Base-by-base conservation (phyloP, 176 grass and related monocot genomes). In the Juncus effusus region DNA sequence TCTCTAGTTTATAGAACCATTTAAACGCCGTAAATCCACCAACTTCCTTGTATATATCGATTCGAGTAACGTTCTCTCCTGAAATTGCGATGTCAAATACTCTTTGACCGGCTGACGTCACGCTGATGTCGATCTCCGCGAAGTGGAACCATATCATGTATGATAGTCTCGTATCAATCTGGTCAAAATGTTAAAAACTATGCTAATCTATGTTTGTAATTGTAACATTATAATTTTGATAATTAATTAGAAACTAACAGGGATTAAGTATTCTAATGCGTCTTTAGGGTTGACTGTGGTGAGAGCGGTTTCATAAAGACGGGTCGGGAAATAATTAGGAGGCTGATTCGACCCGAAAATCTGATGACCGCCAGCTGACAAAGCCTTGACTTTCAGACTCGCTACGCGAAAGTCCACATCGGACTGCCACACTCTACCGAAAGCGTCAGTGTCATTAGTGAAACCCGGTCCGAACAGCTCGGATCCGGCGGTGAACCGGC, bases 61-160 rank as follows among this genome's bases (percentile, higher is more conserved):
- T 99, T 77, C 83, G 64, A 0, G 85, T 87, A 1, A 87, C 78
- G 2, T 93, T 99, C 37, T 73, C 74, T 42, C 78, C 85, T 1
- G 67, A 80, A 7, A 94, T 73, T 66, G 84, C 74, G 3, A 99
- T 74, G 42, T 99, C 95, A 69, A 99, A 99, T 74, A 93, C 85
- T 74, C 95, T 84, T 73, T 93, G 75, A 1, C 89, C 89, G 0
- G 89, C 35, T 0, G 54, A 39, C 3, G 60, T 74, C 57, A 99
- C 74, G 10, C 73, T 90, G 0, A 79, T 72, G 41, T 99, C 95
- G 14, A 99, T 60, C 83, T 99, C 95, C 0, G 94, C 95, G 42
- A 99, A 99, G 38, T 99, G 95, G 73, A 99, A 85, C 95, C 95
- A 99, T 37, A 99, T 41, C 95, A 93, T 99, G 83, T 99, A 93